A percentile compares a stretch with the other conserved stretches of the same genome.
phyloP scores from a whole-genome alignment of 306 rosid genomes.

The Neltuma alba region DNA sequence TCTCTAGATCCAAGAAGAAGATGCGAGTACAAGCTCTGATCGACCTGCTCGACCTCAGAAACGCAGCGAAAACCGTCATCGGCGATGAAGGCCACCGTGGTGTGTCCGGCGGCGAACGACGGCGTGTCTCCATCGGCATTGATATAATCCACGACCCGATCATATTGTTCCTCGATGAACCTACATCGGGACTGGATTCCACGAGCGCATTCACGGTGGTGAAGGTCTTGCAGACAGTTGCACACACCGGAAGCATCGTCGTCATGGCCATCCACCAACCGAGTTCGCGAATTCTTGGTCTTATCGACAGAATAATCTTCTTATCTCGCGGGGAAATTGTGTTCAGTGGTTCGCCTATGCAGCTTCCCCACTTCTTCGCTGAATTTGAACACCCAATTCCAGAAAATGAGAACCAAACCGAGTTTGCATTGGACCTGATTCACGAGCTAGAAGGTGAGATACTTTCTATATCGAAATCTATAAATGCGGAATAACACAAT shows the following conservation, averaged over 20 bases:
- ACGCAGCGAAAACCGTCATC: constrained; percentile 80
- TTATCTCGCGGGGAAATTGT: constrained; percentile 84
- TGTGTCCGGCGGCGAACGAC: constrained; percentile 91
- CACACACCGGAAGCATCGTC: constrained; percentile 95
- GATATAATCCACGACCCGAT: constrained; percentile 96
- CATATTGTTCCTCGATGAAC: constrained; percentile 86
- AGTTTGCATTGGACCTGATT: constrained; percentile 87
- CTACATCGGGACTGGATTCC: constrained; percentile 92
- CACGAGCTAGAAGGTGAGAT: constrained; percentile 65
- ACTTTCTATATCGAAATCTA: neutral
- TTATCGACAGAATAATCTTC: constrained; percentile 74
- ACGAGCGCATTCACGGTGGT: constrained; percentile 97
- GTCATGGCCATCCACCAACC: constrained; percentile 96
- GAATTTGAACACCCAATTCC: constrained; percentile 89
- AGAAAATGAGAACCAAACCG: constrained; percentile 80
- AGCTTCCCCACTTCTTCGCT: constrained; percentile 57
- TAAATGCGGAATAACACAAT: neutral
- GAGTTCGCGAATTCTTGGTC: constrained; percentile 74
- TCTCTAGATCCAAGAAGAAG: constrained; percentile 78
- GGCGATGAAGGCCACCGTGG: constrained; percentile 99
- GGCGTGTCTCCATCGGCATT: constrained; percentile 89
- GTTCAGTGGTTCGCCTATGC: constrained; percentile 74
- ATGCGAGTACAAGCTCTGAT: constrained; percentile 79
- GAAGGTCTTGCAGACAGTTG: constrained; percentile 82
- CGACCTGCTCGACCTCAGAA: constrained; percentile 85